Conservation (phyloP, 768 basidiomycete species). For the Trametes gibbosa region DNA sequence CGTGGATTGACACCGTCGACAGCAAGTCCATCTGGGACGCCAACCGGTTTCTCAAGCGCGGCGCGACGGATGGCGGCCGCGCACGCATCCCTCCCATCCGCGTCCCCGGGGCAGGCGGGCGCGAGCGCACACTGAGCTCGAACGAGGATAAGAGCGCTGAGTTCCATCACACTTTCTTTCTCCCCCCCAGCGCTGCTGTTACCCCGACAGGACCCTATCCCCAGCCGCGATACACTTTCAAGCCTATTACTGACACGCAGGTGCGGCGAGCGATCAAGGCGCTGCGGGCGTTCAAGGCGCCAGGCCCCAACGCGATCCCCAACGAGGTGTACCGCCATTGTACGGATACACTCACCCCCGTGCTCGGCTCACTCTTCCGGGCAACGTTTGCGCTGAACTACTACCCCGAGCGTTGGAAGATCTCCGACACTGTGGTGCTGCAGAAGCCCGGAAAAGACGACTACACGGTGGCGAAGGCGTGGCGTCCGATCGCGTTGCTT, state of each 20-base stretch:
- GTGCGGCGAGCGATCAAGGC: slow-evolving; percentile 25
- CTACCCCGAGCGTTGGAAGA: slow-evolving; percentile 30
- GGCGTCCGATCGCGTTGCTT: slow-evolving; percentile 34
- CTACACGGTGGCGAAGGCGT: slow-evolving; percentile 34
- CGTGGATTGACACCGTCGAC: slow-evolving; percentile 21
- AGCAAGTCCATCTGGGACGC: slow-evolving; percentile 23
- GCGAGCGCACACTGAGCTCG: not conserved
- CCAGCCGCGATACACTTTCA: slow-evolving; percentile 19
- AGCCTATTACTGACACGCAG: slow-evolving; percentile 25
- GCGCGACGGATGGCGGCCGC: slow-evolving; percentile 10
- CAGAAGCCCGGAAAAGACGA: slow-evolving; percentile 34
- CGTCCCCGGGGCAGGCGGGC: not conserved
- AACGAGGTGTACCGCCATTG: slow-evolving; percentile 35
- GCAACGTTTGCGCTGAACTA: slow-evolving; percentile 28
- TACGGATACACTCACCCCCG: slow-evolving; percentile 23
- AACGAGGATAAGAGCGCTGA: slow-evolving; percentile 18
- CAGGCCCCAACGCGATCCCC: slow-evolving; percentile 27
- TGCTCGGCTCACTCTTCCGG: slow-evolving; percentile 30
- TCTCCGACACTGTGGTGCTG: slow-evolving; percentile 29
- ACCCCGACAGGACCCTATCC: slow-evolving; percentile 24
- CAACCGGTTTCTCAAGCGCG: slow-evolving; percentile 1
- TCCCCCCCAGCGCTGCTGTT: not conserved
- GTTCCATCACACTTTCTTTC: slow-evolving; percentile 32
- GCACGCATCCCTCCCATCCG: slow-evolving; percentile 22
- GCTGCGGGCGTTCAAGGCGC: slow-evolving; percentile 37